phyloP scores from a whole-genome alignment of 495 filamentous ascomycete genomes.

The Articulospora tetracladia region DNA sequence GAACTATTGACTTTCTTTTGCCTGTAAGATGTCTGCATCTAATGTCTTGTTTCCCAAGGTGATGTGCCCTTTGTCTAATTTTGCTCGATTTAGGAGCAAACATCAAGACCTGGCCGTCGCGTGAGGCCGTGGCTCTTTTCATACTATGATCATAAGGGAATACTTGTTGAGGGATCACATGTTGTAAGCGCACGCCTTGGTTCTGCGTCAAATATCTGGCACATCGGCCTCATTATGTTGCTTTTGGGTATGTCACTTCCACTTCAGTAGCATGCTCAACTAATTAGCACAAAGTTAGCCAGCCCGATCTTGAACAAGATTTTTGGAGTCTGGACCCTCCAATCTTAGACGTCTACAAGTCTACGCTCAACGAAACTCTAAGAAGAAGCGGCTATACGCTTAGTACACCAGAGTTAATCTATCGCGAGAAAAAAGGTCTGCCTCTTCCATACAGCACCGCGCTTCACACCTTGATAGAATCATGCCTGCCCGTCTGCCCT shows the following conservation, averaged over 20 bases:
- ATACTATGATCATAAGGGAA: background rate
- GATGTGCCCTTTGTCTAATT: background rate
- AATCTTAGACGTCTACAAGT: background rate
- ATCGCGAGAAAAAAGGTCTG: background rate
- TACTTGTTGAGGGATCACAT: background rate
- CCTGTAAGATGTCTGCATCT: background rate
- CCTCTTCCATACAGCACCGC: background rate
- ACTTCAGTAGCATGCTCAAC: background rate
- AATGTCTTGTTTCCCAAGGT: background rate
- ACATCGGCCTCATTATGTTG: constrained; percentile 11
- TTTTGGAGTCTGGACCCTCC: background rate
- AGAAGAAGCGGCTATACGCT: background rate
- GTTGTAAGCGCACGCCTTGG: background rate
- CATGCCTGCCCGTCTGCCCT: background rate
- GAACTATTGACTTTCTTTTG: background rate
- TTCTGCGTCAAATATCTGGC: constrained; percentile 8
- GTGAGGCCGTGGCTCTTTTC: background rate
- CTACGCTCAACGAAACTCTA: background rate
- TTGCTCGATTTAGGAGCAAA: background rate
- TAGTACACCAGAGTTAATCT: background rate
- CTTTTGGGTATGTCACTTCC: background rate
- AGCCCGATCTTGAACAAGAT: background rate
- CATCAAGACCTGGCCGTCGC: background rate
- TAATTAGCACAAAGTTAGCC: background rate
- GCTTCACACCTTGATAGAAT: background rate